Conservation (phyloP, 331 rosid species). For the Telfairia occidentalis region DNA sequence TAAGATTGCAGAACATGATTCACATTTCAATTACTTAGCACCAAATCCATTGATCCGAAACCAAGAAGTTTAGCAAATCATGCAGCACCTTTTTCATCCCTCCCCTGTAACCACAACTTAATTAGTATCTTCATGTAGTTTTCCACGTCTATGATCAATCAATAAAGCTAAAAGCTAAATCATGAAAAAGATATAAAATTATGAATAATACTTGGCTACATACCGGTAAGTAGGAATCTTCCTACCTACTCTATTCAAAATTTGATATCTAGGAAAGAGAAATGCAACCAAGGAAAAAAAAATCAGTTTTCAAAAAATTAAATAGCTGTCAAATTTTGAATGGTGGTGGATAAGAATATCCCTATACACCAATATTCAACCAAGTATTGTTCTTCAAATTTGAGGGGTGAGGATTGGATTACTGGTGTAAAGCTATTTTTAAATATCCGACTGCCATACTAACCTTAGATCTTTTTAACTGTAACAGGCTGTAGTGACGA, state of each 20-base stretch:
- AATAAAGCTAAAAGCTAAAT: background rate
- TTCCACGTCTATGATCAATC: background rate
- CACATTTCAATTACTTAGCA: background rate
- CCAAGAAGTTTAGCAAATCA: background rate
- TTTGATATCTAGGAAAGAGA: too few relatives aligned
- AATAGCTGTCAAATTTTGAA: too few relatives aligned
- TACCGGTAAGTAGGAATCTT: too few relatives aligned
- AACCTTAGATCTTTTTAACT: background rate
- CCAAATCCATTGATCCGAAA: background rate
- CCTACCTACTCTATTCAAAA: too few relatives aligned
- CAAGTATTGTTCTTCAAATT: background rate
- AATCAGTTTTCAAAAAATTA: too few relatives aligned
- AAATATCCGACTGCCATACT: background rate
- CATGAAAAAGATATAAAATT: background rate
- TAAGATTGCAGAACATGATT: constrained; percentile 5
- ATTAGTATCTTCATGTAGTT: background rate
- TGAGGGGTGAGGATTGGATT: constrained; percentile 3
- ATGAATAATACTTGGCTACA: too few relatives aligned
- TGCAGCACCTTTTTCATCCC: background rate
- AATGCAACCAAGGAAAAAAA: too few relatives aligned
- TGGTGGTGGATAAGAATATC: too few relatives aligned
- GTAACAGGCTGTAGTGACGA: constrained; percentile 21
- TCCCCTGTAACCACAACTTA: background rate
- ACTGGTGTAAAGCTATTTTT: background rate
- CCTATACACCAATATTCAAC: too few relatives aligned